These are phyloP conservation scores for Trypanosoma conorhini DNA, from an alignment of 208 protist genomes.

Conservation along the genomic window DNA sequence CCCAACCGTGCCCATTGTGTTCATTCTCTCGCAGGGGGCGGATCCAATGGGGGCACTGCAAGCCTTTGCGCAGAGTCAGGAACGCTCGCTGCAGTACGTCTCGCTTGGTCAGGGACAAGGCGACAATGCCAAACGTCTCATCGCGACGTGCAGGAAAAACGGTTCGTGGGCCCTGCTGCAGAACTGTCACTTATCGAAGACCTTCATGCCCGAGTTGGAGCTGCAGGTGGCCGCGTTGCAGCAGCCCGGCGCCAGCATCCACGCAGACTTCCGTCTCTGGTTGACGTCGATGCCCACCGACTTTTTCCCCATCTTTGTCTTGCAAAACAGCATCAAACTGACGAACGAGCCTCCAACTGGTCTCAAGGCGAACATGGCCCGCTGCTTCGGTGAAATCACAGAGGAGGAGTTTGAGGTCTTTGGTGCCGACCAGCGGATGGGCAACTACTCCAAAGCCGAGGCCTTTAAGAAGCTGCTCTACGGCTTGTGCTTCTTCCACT, in stretches of 20 bases:
- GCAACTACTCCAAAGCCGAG: slow-evolving; percentile 55
- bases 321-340: slow-evolving; percentile 98
- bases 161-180: slow-evolving; percentile 97
- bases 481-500: slow-evolving; percentile 98
- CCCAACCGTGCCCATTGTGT: slow-evolving; percentile 94
- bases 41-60: slow-evolving; percentile 95
- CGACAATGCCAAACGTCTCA: slow-evolving; percentile 94
- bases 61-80: slow-evolving; percentile 88
- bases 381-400: slow-evolving; percentile 91
- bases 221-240: slow-evolving; percentile 85
- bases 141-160: slow-evolving; percentile 86
- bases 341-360: slow-evolving; percentile 98
- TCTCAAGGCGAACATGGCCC: slow-evolving; percentile 95
- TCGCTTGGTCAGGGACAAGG: slow-evolving; percentile 98
- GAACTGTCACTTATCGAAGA: slow-evolving; percentile 97
- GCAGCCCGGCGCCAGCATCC: slow-evolving; percentile 45
- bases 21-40: slow-evolving; percentile 97
- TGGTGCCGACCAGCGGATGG: slow-evolving; percentile 47
- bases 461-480: slow-evolving; percentile 97
- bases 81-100: slow-evolving; percentile 82
- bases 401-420: slow-evolving; percentile 82
- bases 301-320: slow-evolving; percentile 97
- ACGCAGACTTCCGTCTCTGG: slow-evolving; percentile 96
- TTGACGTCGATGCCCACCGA: slow-evolving; percentile 98
- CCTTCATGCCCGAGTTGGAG: slow-evolving; percentile 97